phyloP scores from a whole-genome alignment of 371 early-diverging fungal genomes.

The Apophysomyces variabilis region DNA sequence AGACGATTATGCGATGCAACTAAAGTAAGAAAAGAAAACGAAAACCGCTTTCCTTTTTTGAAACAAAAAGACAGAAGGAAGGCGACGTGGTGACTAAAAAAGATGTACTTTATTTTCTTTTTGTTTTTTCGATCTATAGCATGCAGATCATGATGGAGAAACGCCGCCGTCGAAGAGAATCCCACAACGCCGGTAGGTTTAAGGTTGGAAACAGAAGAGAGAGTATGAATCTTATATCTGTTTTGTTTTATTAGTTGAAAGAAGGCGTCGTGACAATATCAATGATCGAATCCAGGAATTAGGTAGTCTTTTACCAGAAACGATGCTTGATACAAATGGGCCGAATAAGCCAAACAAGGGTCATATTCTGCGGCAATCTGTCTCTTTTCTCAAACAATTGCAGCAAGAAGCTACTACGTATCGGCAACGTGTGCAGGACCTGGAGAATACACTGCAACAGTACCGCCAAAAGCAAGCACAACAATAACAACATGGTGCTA shows the following conservation, averaged over 20 bases:
- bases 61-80: background rate
- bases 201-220: background rate
- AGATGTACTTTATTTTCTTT: background rate
- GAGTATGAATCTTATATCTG: background rate
- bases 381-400: slow-evolving; percentile 85
- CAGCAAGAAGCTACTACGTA: slow-evolving; percentile 63
- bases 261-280: slow-evolving; percentile 95
- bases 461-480: slow-evolving; percentile 13
- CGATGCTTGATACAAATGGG: slow-evolving; percentile 55
- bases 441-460: slow-evolving; percentile 56
- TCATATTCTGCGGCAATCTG: slow-evolving; percentile 84
- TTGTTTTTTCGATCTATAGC: slow-evolving; percentile 20
- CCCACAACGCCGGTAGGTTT: slow-evolving; percentile 87
- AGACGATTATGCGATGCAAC: slow-evolving; percentile 49
- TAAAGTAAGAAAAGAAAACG: slow-evolving; percentile 37
- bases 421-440: slow-evolving; percentile 70
- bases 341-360: slow-evolving; percentile 84
- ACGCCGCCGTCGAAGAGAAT: slow-evolving; percentile 88
- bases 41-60: slow-evolving; percentile 2
- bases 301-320: slow-evolving; percentile 81
- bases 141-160: slow-evolving; percentile 71
- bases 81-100: background rate
- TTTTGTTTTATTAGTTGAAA: slow-evolving; percentile 69
- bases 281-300: slow-evolving; percentile 97
- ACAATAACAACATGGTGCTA: slow-evolving; percentile 11